A percentile compares a stretch with the other conserved stretches of the same genome.
phyloP scores from a whole-genome alignment of 2,329 filamentous ascomycete genomes.

The Clathrospora elynae region DNA sequence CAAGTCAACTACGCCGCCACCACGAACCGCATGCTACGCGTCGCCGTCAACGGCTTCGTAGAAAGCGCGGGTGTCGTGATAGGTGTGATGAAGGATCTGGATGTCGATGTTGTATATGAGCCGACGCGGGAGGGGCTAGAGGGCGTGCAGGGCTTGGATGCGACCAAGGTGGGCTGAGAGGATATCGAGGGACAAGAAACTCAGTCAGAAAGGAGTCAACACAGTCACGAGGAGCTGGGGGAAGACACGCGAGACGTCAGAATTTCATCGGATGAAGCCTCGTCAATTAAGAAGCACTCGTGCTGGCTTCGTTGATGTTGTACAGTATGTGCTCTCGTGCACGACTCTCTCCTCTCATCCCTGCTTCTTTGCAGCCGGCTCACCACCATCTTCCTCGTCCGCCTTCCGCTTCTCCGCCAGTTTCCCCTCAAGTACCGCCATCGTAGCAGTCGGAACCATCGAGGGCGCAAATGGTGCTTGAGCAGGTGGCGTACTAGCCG shows the following conservation, averaged over 20 bases:
- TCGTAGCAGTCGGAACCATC: conserved; percentile 23
- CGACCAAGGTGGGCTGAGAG: conserved; percentile 61
- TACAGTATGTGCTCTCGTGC: too few species aligned
- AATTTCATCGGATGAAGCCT: too few species aligned
- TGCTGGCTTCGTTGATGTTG: too few species aligned
- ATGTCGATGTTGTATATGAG: conserved; percentile 75
- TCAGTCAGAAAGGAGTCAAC: too few species aligned
- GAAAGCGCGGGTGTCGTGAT: conserved; percentile 84
- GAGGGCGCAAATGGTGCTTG: conserved; percentile 16
- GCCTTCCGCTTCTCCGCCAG: conserved; percentile 34
- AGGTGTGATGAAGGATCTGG: conserved; percentile 87
- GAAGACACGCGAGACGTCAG: too few species aligned
- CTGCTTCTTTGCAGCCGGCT: conserved; percentile 9
- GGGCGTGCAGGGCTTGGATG: conserved; percentile 74
- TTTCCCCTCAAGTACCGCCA: conserved; percentile 12
- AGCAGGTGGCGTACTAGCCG: conserved; percentile 24
- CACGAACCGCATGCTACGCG: conserved; percentile 94
- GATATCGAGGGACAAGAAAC: background rate
- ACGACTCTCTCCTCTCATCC: too few species aligned
- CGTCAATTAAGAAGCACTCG: too few species aligned
- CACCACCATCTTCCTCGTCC: conserved; percentile 6
- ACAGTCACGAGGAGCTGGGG: too few species aligned
- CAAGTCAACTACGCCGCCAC: conserved; percentile 80
- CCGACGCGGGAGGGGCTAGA: conserved; percentile 53
- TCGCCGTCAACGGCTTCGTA: conserved; percentile 95